Base-by-base conservation (phyloP, 768 basidiomycete genomes). In the Boletus rubescentipes region DNA sequence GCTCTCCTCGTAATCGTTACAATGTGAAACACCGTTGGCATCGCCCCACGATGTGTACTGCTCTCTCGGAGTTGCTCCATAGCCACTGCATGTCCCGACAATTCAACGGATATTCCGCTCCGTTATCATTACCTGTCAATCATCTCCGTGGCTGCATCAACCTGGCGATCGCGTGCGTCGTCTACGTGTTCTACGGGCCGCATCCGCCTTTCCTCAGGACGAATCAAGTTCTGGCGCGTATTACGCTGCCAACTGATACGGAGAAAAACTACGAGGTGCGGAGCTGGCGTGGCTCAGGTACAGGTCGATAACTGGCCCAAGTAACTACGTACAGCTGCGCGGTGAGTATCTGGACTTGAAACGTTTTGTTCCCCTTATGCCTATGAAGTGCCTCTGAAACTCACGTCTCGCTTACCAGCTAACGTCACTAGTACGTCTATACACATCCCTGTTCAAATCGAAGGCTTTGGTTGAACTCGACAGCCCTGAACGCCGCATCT, bases 401-500 rank as follows among this genome's bases (percentile, higher is more conserved):
- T 20, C 55, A 26, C 40, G 51, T 50, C 49, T 63, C 63, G 64
- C 57, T 52, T 64, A 35, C 21, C 36, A 7, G 3, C 14, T 46
- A 49, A 59, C 61, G 60, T 66, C 45, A 63, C 26, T 41, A 42
- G 21, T 31, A 30, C 46, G 46, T 51, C 42, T 40, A 20, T 40
- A 26, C 26, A 14, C 34, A 9, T 46, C 42, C 23, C 26, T 39
- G 21, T 9, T 40, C 32, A 35, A n/a, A n/a, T n/a, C n/a, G n/a
- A n/a, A n/a, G n/a, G n/a, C n/a, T n/a, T n/a, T n/a, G n/a, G n/a
- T n/a, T n/a, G n/a, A n/a, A n/a, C n/a, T 47, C 35, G n/a, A 36
- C 31, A 43, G 21, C 30, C 20, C 20, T 26, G 34, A 42, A 29
- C n/a, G 35, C 23, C 15, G 30, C 16, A 14, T 34, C 39, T 29